Evolutionary conservation across 257 asterid species (phyloP), one percentile per base, ranked within the genome.

Genomic region (Petrea volubilis): DNA sequence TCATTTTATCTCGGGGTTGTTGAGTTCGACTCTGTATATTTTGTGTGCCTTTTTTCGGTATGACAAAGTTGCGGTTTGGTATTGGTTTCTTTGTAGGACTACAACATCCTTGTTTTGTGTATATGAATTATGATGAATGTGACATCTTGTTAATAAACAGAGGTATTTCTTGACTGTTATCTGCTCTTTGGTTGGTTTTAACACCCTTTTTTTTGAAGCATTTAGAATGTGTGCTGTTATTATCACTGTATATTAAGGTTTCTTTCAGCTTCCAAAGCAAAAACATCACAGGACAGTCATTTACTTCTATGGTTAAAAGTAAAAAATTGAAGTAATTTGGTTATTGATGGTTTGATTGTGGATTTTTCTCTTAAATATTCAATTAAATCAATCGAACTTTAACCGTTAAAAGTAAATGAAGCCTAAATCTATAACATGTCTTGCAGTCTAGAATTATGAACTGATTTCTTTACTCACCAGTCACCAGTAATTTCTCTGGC

Each of bases 1-100:
- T 51, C n/a, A 68, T 71, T 71, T 73, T 62, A 62, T 73, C 36
- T 70, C 71, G 77, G 58, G 74, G 33, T 62, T 78, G 74, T 53
- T 51, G 51, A 67, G 53, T 44, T 36, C 58, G 64, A 38, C 70
- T 64, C 70, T 64, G 83, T 77, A 71, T 33, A 67, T 47, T 64
- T 65, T 57, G 60, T 21, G 56, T 65, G 60, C 64, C 36, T 72
- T 66, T 43, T 68, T 68, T 51, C 66, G 60, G 28, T 15, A 72
- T 62, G 58, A 78, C 52, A 44, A 31, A 55, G 34, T 56, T 33
- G 59, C 63, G 38, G 38, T 31, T 31, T 31, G 3, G 5, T 31
- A 12, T 38, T 4, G 55, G 18, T 44, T 65, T 79, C 58, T 69
- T 43, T 3, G 41, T 51, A 18, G 7, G n/a, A n/a, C n/a, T n/a